phyloP scores from a whole-genome alignment of 805 yeast genomes.

The Wickerhamomyces sydowiorum region DNA sequence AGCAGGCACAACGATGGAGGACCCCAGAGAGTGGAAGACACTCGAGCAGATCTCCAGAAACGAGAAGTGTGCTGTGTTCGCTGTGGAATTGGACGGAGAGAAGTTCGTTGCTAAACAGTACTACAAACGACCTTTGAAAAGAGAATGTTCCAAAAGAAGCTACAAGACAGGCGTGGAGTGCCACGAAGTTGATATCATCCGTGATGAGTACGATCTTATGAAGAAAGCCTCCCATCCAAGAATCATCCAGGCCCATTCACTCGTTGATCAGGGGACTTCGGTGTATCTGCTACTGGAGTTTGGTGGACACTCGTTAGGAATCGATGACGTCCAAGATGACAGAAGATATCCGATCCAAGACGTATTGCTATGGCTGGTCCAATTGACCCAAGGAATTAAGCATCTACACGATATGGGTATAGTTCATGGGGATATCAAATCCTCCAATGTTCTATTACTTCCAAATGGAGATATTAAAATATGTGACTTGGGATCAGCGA shows the following conservation, averaged over 20 bases:
- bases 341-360: slow-evolving; percentile 57
- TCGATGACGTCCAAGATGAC: slow-evolving; percentile 49
- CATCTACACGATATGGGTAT: slow-evolving; percentile 53
- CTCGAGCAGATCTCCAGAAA: neutral
- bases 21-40: neutral
- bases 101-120: neutral
- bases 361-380: slow-evolving; percentile 47
- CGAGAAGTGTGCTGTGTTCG: neutral
- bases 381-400: slow-evolving; percentile 48
- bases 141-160: slow-evolving; percentile 2
- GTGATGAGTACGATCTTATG: slow-evolving; percentile 25
- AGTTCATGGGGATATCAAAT: slow-evolving; percentile 60
- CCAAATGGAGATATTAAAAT: slow-evolving; percentile 55
- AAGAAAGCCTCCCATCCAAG: slow-evolving; percentile 52
- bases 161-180: neutral
- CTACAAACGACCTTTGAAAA: slow-evolving; percentile 5
- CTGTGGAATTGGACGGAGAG: neutral
- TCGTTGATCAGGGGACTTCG: slow-evolving; percentile 22
- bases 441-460: slow-evolving; percentile 57
- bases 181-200: neutral
- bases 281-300: slow-evolving; percentile 28
- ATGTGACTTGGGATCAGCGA: slow-evolving; percentile 63
- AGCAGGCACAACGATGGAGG: too few species aligned
- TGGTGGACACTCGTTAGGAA: slow-evolving; percentile 44
- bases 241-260: slow-evolving; percentile 51